A percentile compares a stretch with the other conserved stretches of the same genome.
Evolutionary conservation across 768 basidiomycete genomes (phyloP).

Genomic region (Daedalea quercina): DNA sequence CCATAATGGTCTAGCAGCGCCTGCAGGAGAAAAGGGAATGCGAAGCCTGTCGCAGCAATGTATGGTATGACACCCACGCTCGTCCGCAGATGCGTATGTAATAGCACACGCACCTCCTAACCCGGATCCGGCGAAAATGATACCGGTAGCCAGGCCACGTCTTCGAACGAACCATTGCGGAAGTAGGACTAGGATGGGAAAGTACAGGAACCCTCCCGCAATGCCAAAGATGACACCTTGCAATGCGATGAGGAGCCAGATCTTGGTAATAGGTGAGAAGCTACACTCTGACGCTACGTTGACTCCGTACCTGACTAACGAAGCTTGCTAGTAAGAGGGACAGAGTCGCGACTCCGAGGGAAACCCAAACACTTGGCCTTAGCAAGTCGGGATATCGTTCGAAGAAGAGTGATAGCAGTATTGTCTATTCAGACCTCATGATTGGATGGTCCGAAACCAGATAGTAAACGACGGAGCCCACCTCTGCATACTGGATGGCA

Average conservation of each 20-base stretch:
- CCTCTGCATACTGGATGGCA: constrained; percentile 15
- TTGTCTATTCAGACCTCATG: not conserved
- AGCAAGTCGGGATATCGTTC: constrained; percentile 16
- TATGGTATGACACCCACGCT: too few species aligned
- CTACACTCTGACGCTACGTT: not conserved
- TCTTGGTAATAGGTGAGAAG: constrained; percentile 3
- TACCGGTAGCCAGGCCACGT: constrained; percentile 17
- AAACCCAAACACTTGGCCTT: constrained; percentile 11
- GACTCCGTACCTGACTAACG: constrained; percentile 9
- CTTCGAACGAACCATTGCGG: constrained; percentile 18
- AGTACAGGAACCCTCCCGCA: constrained; percentile 13
- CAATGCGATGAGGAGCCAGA: constrained; percentile 16
- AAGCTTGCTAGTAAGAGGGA: constrained; percentile 17
- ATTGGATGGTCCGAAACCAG: not conserved
- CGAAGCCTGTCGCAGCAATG: constrained; percentile 8
- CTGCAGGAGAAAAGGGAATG: constrained; percentile 15
- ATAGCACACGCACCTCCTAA: constrained; percentile 10
- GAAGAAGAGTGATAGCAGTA: constrained; percentile 12
- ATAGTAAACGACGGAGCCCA: not conserved
- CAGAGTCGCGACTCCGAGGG: constrained; percentile 9
- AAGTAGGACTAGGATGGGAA: constrained; percentile 11
- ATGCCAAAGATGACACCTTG: constrained; percentile 19
- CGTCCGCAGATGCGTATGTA: not conserved
- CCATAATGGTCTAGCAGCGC: constrained; percentile 11
- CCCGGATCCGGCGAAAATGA: constrained; percentile 19